Evolutionary conservation across 768 basidiomycete species (phyloP).

Genomic region (Tricholoma hemisulphureum): DNA sequence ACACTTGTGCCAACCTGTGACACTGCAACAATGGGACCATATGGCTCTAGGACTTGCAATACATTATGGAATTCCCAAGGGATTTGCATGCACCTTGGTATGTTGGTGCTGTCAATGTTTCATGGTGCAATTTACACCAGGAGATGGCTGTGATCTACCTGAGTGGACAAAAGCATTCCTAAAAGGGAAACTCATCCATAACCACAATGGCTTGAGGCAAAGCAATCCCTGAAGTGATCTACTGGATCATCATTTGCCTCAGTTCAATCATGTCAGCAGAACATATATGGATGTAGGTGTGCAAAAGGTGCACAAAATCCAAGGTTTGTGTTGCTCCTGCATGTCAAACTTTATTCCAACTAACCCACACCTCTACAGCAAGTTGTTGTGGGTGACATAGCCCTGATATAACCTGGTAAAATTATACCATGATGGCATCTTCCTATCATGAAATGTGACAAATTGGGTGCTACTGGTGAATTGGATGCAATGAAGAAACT

Average conservation of each 20-base stretch:
- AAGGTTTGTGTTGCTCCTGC: constrained; percentile 49
- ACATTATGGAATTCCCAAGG: too few relatives aligned
- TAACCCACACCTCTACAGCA: constrained; percentile 57
- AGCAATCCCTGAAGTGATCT: not conserved
- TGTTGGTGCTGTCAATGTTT: too few relatives aligned
- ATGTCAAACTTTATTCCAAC: constrained; percentile 12
- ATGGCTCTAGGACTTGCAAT: too few relatives aligned
- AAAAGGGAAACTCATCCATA: too few relatives aligned
- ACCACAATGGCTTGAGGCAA: not conserved
- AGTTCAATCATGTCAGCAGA: not conserved
- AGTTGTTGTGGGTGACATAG: constrained; percentile 92
- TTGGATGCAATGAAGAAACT: constrained; percentile 92
- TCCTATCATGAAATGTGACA: constrained; percentile 90
- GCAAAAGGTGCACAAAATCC: not conserved
- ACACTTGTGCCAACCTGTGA: too few relatives aligned
- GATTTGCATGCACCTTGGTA: too few relatives aligned
- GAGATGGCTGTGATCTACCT: too few relatives aligned
- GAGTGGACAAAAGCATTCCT: too few relatives aligned
- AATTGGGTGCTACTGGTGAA: constrained; percentile 95
- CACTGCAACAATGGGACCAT: too few relatives aligned
- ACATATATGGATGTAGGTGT: not conserved
- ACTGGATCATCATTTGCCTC: not conserved
- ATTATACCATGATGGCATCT: constrained; percentile 93
- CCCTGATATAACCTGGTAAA: constrained; percentile 91
- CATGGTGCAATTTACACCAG: too few relatives aligned